These are phyloP conservation scores for Russula sp. DNA, from an alignment of 768 basidiomycete species.

Conservation along the genomic window DNA sequence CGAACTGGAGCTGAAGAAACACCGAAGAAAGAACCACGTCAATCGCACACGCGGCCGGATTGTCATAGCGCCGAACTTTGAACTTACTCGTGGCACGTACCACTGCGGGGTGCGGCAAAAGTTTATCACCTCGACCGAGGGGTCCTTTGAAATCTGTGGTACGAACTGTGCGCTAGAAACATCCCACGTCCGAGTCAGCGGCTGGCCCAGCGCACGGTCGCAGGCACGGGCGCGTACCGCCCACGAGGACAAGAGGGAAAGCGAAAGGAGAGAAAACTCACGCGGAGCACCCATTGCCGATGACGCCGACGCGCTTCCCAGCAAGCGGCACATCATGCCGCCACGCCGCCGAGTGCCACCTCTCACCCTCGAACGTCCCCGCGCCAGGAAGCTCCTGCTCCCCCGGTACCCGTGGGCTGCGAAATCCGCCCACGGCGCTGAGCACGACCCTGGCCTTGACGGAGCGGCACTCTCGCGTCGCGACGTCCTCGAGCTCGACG, in stretches of 20 bases:
- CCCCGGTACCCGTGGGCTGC: slow-evolving; percentile 24
- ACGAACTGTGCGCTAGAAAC: slow-evolving; percentile 48
- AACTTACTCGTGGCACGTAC: slow-evolving; percentile 44
- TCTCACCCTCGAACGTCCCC: slow-evolving; percentile 37
- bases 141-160: slow-evolving; percentile 44
- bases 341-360: slow-evolving; percentile 54
- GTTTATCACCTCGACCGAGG: slow-evolving; percentile 45
- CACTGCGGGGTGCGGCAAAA: slow-evolving; percentile 53
- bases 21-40: background rate
- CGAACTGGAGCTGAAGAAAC: slow-evolving; percentile 30
- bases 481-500: slow-evolving; percentile 23
- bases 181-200: background rate
- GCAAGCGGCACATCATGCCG: slow-evolving; percentile 43
- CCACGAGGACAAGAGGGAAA: no score
- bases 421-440: slow-evolving; percentile 26
- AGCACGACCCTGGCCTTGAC: slow-evolving; percentile 26
- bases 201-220: background rate
- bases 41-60: background rate
- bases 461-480: background rate
- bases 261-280: slow-evolving; percentile 20
- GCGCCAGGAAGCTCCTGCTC: slow-evolving; percentile 23
- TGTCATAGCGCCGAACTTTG: background rate
- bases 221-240: background rate
- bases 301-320: slow-evolving; percentile 50
- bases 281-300: slow-evolving; percentile 59